Evolutionary conservation across 371 early-diverging fungal genomes (phyloP), one percentile per base, ranked within the genome.

Genomic region (Batrachochytrium dendrobatidis): DNA sequence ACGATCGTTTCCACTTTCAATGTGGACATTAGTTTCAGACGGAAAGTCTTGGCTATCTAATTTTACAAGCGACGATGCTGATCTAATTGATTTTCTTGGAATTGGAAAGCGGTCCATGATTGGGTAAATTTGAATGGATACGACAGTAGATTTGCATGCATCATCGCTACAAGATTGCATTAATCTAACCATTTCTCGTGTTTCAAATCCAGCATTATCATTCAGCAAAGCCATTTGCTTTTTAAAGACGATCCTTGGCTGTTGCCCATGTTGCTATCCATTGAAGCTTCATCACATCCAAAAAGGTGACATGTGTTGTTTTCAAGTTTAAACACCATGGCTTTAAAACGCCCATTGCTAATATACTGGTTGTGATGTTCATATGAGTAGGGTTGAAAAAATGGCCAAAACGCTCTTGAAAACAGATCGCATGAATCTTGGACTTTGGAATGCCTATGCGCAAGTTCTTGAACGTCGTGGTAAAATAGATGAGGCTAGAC

Each of bases 381-480:
- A 20, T 26, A 22, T 4, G 59, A 33, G 43, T 26, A 55, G 83
- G 35, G 82, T 80, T 5, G 69, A 79, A 32, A 77, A 77, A 55
- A 34, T 80, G 22, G 86, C 84, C 34, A 86, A 86, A 53, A 58
- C 50, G 0, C 59, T 83, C 28, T 58, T 86, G 28, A 85, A 84
- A 49, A 67, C 67, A 17, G 75, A 83, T 3, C 70, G 82, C 10
- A 77, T 74, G 58, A 83, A 80, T 60, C 59, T 88, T 5, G 55
- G 66, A 1, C 64, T 88, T 31, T 87, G 86, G 89, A 81, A 80
- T 60, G 77, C 76, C 0, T 86, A 83, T 65, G 86, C 86, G 0
- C 79, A 80, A 58, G 69, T 83, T 55, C 85, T 85, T 63, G 77
- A 72, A 50, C 59, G 58, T n/a, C 35, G 65, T 8, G 79, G 78